These are phyloP conservation scores for Podospora conica DNA, from an alignment of 495 filamentous ascomycete genomes.

Conservation along the genomic window DNA sequence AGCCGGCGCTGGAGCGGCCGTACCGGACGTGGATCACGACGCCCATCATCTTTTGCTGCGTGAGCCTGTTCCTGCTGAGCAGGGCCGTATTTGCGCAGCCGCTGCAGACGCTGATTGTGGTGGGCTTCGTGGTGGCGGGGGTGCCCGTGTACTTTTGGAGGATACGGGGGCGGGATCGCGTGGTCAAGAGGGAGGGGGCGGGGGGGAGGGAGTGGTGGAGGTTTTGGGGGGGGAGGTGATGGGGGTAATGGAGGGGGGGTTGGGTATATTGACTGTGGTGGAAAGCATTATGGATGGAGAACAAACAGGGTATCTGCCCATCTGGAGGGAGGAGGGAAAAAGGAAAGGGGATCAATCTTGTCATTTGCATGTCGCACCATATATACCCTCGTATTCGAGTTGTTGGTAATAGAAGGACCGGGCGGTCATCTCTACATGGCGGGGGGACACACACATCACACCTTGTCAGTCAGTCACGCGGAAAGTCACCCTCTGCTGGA, in stretches of 20 bases:
- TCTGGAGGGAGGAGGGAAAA: background rate
- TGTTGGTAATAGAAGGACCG: background rate
- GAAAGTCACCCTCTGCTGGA: no score
- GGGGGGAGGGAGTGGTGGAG: constrained; percentile 33
- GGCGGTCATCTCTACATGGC: background rate
- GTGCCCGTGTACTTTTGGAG: constrained; percentile 86
- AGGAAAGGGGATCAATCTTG: background rate
- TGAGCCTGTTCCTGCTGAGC: constrained; percentile 84
- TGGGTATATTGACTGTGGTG: no score
- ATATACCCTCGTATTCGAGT: background rate
- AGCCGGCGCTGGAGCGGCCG: constrained; percentile 80
- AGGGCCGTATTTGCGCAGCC: constrained; percentile 84
- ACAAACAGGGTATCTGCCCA: no score
- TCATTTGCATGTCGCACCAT: background rate
- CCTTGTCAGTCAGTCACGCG: no score
- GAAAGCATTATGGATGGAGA: no score
- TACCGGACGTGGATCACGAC: constrained; percentile 96
- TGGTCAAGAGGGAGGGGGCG: constrained; percentile 30
- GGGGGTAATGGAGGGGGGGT: background rate
- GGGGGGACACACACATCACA: background rate
- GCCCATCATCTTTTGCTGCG: constrained; percentile 96
- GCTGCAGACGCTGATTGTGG: constrained; percentile 78
- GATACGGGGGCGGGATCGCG: constrained; percentile 51
- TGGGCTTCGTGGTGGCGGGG: constrained; percentile 75
- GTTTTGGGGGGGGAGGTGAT: constrained; percentile 37